Evolutionary conservation across 495 filamentous ascomycete genomes (phyloP).

Genomic region (Penicillium antarcticum): DNA sequence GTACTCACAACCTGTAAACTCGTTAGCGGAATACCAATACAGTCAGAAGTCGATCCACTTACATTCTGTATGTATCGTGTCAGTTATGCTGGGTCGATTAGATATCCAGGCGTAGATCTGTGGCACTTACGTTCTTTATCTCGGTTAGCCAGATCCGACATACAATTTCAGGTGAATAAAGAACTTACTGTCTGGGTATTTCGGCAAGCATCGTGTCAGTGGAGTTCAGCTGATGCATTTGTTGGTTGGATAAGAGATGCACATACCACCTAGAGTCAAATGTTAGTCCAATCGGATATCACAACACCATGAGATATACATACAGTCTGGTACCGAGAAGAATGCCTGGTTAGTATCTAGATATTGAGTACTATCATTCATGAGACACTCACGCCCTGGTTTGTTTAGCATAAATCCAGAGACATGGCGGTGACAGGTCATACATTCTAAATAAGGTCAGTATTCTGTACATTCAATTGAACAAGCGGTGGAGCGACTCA

Average conservation of each 20-base stretch:
- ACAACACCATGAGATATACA: neutral
- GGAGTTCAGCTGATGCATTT: neutral
- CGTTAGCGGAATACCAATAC: neutral
- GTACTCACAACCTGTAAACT: neutral
- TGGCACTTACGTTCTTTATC: slow-evolving; percentile 8
- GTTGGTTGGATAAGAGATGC: neutral
- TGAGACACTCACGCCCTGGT: neutral
- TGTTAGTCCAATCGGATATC: neutral
- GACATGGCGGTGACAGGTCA: neutral
- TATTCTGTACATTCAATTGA: neutral
- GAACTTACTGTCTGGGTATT: slow-evolving; percentile 9
- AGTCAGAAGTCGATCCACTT: neutral
- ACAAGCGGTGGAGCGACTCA: neutral
- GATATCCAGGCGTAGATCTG: neutral
- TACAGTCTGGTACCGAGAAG: neutral
- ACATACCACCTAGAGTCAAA: slow-evolving; percentile 10
- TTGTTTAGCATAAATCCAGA: neutral
- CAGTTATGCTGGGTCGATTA: neutral
- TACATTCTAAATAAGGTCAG: neutral
- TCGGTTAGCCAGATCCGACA: neutral
- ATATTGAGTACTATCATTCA: neutral
- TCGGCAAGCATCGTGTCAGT: slow-evolving; percentile 1
- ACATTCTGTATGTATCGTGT: slow-evolving; percentile 10
- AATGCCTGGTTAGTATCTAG: neutral
- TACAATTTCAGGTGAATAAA: neutral